Conservation (phyloP, 2,329 filamentous ascomycete genomes). For the Fusarium setosum region DNA sequence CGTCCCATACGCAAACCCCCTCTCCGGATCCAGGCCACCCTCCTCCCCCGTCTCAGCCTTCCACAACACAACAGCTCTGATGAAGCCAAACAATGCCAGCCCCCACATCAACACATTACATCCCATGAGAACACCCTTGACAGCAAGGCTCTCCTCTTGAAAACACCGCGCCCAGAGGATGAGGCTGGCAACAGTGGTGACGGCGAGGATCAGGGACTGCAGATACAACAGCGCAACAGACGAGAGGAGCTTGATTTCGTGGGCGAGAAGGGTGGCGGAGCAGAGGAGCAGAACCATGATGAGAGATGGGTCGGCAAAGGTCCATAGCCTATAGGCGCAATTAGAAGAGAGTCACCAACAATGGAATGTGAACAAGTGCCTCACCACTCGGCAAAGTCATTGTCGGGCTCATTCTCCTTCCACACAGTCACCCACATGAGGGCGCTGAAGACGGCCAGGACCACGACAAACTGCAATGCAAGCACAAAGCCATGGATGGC, state of each 20-base stretch:
- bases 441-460: slow-evolving; percentile 41
- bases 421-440: slow-evolving; percentile 43
- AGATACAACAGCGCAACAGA: slow-evolving; percentile 41
- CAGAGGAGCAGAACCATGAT: slow-evolving; percentile 36
- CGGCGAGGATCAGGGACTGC: slow-evolving; percentile 40
- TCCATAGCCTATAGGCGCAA: slow-evolving; percentile 40
- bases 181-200: slow-evolving; percentile 33
- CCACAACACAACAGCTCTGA: slow-evolving; percentile 45
- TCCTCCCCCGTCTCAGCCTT: slow-evolving; percentile 27
- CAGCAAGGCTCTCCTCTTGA: slow-evolving; percentile 30
- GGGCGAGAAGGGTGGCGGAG: slow-evolving; percentile 34
- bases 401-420: slow-evolving; percentile 35
- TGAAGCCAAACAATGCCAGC: slow-evolving; percentile 43
- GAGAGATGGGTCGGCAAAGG: slow-evolving; percentile 33
- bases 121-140: slow-evolving; percentile 43
- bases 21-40: not conserved
- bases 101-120: slow-evolving; percentile 44
- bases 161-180: slow-evolving; percentile 38
- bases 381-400: slow-evolving; percentile 42
- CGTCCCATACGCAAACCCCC: slow-evolving; percentile 32
- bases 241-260: slow-evolving; percentile 44
- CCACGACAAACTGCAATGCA: slow-evolving; percentile 39
- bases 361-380: no score
- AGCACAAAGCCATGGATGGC: slow-evolving; percentile 44
- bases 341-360: no score